phyloP scores from a whole-genome alignment of 2,329 filamentous ascomycete species.

The Monilinia laxa region DNA sequence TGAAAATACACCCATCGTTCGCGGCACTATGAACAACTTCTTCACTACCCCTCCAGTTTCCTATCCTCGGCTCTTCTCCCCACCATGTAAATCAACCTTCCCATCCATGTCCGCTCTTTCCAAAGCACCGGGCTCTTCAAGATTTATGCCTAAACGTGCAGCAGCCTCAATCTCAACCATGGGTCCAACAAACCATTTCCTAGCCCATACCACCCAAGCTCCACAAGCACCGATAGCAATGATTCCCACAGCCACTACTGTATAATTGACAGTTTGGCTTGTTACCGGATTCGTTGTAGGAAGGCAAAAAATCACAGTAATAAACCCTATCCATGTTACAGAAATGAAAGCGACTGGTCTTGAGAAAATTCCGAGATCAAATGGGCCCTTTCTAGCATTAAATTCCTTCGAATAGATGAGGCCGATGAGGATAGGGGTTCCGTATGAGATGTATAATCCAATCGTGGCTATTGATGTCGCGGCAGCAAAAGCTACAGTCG shows the following conservation, averaged over 20 bases:
- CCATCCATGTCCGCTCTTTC: constrained; percentile 31
- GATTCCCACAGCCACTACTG: constrained; percentile 58
- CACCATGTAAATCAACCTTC: constrained; percentile 6
- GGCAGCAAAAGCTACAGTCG: constrained; percentile 55
- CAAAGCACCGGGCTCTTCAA: constrained; percentile 37
- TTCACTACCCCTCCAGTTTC: background rate
- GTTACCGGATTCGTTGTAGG: constrained; percentile 56
- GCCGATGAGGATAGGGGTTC: constrained; percentile 55
- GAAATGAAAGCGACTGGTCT: constrained; percentile 50
- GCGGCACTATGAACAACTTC: background rate
- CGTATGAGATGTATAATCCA: constrained; percentile 58
- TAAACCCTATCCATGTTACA: constrained; percentile 53
- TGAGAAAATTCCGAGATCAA: constrained; percentile 50
- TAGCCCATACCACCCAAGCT: constrained; percentile 54
- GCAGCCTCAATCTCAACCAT: constrained; percentile 53
- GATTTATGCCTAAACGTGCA: constrained; percentile 49
- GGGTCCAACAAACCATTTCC: constrained; percentile 56
- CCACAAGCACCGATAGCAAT: constrained; percentile 49
- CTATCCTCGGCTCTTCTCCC: background rate
- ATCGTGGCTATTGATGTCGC: constrained; percentile 60
- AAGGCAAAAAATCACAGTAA: constrained; percentile 58
- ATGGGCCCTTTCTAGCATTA: constrained; percentile 52
- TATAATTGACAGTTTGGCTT: constrained; percentile 58
- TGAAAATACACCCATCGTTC: background rate
- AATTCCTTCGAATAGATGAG: constrained; percentile 53